Conservation (phyloP, 1,139 yeast species). For the Yamadazyma dushanensis region DNA sequence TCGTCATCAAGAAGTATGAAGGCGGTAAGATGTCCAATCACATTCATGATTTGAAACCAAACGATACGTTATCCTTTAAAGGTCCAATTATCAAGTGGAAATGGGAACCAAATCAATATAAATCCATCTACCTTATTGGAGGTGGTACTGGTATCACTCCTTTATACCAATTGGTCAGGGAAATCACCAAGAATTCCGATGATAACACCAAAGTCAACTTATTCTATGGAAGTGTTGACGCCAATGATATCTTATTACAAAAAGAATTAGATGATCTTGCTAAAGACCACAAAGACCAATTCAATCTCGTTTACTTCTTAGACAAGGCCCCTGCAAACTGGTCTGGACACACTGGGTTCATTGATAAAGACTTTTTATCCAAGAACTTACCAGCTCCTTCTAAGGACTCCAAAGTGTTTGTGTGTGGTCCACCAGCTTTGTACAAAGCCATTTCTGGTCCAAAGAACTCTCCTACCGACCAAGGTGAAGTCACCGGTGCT, state of each 20-base stretch:
- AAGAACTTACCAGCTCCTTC: constrained; percentile 65
- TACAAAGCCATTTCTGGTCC: constrained; percentile 62
- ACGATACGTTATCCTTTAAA: constrained; percentile 85
- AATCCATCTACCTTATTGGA: constrained; percentile 81
- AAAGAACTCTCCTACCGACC: constrained; percentile 85
- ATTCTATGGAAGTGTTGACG: constrained; percentile 77
- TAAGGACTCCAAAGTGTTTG: constrained; percentile 66
- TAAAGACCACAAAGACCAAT: constrained; percentile 59
- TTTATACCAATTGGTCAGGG: constrained; percentile 84
- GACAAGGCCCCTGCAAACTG: constrained; percentile 68
- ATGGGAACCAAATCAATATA: constrained; percentile 83
- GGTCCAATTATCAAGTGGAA: constrained; percentile 95
- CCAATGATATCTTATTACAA: constrained; percentile 76
- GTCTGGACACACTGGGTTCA: constrained; percentile 81
- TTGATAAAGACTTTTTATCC: constrained; percentile 73
- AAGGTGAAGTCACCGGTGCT: constrained; percentile 90
- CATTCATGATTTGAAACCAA: constrained; percentile 65
- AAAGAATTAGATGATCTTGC: constrained; percentile 76
- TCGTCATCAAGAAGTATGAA: constrained; percentile 82
- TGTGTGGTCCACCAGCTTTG: constrained; percentile 87
- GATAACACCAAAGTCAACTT: constrained; percentile 74
- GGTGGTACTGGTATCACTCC: constrained; percentile 98
- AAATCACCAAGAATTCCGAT: constrained; percentile 70
- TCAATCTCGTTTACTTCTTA: constrained; percentile 68
- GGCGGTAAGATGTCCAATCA: constrained; percentile 84